These are phyloP conservation scores for Zoysia matrella DNA, from an alignment of 202 grass and related monocot genomes.

Conservation along the genomic window DNA sequence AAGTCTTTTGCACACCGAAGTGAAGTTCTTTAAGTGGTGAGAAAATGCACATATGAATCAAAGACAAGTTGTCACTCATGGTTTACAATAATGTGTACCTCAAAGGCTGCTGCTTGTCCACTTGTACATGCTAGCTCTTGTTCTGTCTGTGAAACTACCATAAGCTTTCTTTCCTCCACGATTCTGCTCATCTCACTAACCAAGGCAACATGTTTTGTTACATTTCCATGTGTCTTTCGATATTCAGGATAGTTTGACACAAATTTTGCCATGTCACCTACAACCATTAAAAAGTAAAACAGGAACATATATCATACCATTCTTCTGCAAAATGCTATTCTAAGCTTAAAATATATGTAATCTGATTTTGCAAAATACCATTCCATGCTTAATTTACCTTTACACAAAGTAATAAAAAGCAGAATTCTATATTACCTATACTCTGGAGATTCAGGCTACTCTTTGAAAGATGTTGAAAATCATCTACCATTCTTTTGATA, in stretches of 20 bases:
- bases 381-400: slow-evolving; percentile 37
- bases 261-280: slow-evolving; percentile 97
- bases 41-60: slow-evolving; percentile 27
- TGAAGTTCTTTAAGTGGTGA: neutral
- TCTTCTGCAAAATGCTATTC: neutral
- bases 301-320: slow-evolving; percentile 17
- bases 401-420: slow-evolving; percentile 23
- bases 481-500: slow-evolving; percentile 99
- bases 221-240: slow-evolving; percentile 92
- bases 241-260: slow-evolving; percentile 95
- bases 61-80: neutral
- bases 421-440: slow-evolving; percentile 63
- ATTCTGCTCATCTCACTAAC: slow-evolving; percentile 99
- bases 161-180: slow-evolving; percentile 90
- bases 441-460: slow-evolving; percentile 95
- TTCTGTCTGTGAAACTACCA: slow-evolving; percentile 94
- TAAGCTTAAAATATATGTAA: neutral
- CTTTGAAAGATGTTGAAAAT: slow-evolving; percentile 98
- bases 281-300: slow-evolving; percentile 22
- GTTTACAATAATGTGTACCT: slow-evolving; percentile 56
- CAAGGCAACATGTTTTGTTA: slow-evolving; percentile 94
- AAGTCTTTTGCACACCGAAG: neutral
- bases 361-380: slow-evolving; percentile 11
- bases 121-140: slow-evolving; percentile 97
- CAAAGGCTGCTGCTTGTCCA: slow-evolving; percentile 92